Evolutionary conservation across 371 early-diverging fungal genomes (phyloP), one percentile per base, ranked within the genome.

Genomic region (Mortierella sp.): DNA sequence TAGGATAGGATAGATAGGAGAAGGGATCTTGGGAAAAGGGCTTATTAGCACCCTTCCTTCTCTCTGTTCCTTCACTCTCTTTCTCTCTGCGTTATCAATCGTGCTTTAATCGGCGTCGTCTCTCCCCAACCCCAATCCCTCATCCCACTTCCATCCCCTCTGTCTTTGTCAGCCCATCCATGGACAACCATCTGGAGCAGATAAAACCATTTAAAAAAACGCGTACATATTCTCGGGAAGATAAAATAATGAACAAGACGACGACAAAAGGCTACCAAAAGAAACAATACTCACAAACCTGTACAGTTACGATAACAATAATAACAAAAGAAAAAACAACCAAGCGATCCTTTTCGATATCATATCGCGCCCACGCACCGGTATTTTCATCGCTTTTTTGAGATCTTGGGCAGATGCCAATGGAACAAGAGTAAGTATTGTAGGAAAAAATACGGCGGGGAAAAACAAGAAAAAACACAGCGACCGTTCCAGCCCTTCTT

Each of bases 311-410:
- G 43, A 49, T 44, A 16, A 27, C 32, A 18, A 44, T 27, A 32
- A 63, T 16, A 32, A 63, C 35, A 63, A 60, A 14, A 60, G 32
- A 11, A 14, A 60, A 60, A 60, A 32, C n/a, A 35, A 24, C 68
- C 41, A 68, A 68, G n/a, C 68, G 68, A 65, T 65, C 65, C 38
- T 65, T 65, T 38, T 38, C 65, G 65, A 68, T 68, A 68, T 68
- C 38, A 68, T 41, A 68, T 68, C 68, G 43, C 68, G 10, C 41
- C 38, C 63, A 35, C 8, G 4, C 43, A 68, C 8, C 24, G 21
- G 38, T 68, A 41, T 35, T 54, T 54, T 32, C 63, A 63, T 63
- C 63, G 18, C 18, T 32, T 7, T 41, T 68, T 68, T 41, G 43
- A 10, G 68, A 68, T 68, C 68, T 38, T 68, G 68, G 3, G 8